Percentiles rank a stretch among this genome's conserved stretches.
Conservation (phyloP, 768 basidiomycete genomes). For the Naganishia friedmannii region DNA sequence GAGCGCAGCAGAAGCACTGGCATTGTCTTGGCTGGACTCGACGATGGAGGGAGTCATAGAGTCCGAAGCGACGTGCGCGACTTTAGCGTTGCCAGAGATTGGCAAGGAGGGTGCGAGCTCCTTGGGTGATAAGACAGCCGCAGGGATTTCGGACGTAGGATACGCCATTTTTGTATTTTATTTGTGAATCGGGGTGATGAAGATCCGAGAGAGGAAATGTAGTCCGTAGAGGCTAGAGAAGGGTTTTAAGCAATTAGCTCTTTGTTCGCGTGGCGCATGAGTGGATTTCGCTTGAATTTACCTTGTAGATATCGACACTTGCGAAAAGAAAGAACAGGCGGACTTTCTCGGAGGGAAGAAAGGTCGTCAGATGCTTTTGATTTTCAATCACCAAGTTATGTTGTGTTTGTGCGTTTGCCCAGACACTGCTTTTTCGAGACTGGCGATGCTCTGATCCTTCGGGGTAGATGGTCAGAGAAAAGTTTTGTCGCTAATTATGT, state of each 20-base stretch:
- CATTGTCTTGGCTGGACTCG: background rate
- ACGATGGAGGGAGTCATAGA: background rate
- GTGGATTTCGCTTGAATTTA: background rate
- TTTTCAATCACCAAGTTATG: background rate
- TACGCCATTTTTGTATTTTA: conserved; percentile 31
- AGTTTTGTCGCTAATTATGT: conserved; percentile 6
- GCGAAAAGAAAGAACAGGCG: background rate
- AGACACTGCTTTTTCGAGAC: conserved; percentile 9
- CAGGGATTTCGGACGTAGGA: conserved; percentile 42
- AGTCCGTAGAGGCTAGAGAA: conserved; percentile 2
- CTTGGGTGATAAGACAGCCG: conserved; percentile 34
- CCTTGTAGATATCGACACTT: background rate
- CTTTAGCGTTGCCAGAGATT: conserved; percentile 13
- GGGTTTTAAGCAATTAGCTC: background rate
- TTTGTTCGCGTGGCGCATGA: background rate
- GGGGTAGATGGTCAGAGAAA: conserved; percentile 14
- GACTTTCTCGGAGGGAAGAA: conserved; percentile 25
- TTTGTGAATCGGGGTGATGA: background rate
- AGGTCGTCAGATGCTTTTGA: background rate
- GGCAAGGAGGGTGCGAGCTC: conserved; percentile 28
- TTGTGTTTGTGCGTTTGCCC: conserved; percentile 19
- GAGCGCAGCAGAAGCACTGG: background rate
- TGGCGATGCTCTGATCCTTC: conserved; percentile 12
- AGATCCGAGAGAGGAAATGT: background rate
- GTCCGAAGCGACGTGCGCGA: conserved; percentile 2